Conservation (phyloP, 345 rosid genomes). For the Microcos paniculata region DNA sequence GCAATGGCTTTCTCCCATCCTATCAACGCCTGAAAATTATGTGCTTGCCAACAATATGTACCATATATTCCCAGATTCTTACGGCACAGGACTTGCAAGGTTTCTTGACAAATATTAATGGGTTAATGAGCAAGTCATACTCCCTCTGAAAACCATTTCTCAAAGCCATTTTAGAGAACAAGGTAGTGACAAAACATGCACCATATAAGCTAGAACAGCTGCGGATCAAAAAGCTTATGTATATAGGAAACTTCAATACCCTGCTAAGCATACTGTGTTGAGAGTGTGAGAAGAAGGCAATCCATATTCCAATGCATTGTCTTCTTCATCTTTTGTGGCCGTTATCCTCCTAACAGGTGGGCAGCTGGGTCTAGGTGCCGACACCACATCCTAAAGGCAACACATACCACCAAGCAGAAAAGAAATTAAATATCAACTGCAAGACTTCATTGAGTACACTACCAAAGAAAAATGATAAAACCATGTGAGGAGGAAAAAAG, state of each 20-base stretch:
- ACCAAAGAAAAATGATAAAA: not conserved
- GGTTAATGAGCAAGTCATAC: not conserved
- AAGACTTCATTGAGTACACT: slow-evolving; percentile 7
- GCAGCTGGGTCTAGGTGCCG: slow-evolving; percentile 91
- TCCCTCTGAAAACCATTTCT: not conserved
- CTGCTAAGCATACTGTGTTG: slow-evolving; percentile 88
- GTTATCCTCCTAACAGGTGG: slow-evolving; percentile 91
- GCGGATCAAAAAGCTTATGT: not conserved
- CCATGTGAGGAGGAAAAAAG: not conserved
- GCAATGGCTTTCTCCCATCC: not conserved
- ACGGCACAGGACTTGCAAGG: slow-evolving; percentile 2
- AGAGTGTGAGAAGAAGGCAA: slow-evolving; percentile 98
- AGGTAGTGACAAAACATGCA: not conserved
- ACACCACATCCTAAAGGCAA: slow-evolving; percentile 68
- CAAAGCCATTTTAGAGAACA: not conserved
- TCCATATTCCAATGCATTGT: slow-evolving; percentile 95
- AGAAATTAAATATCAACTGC: not conserved
- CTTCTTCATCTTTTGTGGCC: slow-evolving; percentile 93
- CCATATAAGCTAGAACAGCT: not conserved
- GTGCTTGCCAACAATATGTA: slow-evolving; percentile 4
- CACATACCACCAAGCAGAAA: slow-evolving; percentile 10
- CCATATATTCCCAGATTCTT: not conserved
- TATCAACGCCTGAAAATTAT: not conserved
- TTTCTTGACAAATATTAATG: not conserved
- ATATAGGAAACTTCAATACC: slow-evolving; percentile 49